These are phyloP conservation scores for Chrysanthemum seticuspe DNA, from an alignment of 129 eudicot genomes.

Conservation along the genomic window DNA sequence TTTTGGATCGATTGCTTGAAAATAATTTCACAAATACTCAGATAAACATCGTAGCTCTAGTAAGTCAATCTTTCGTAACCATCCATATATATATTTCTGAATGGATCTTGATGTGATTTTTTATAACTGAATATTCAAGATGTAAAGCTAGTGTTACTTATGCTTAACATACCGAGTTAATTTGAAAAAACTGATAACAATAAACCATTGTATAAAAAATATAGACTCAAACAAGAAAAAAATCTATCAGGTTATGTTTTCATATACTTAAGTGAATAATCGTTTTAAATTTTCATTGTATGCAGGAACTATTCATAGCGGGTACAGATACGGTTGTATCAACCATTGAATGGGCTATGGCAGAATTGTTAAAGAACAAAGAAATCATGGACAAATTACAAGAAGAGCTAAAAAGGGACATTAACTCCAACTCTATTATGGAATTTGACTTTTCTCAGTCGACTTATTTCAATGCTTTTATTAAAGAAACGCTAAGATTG, in stretches of 20 bases:
- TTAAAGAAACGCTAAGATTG: constrained; percentile 33
- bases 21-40: constrained; percentile 36
- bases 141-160: too few relatives aligned
- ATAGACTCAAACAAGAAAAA: not conserved
- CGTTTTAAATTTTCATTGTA: not conserved
- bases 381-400: constrained; percentile 20
- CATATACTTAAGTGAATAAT: not conserved
- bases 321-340: constrained; percentile 37
- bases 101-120: not conserved
- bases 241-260: not conserved
- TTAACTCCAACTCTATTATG: not conserved
- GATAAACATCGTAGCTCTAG: constrained; percentile 37
- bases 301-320: constrained; percentile 34
- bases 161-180: too few relatives aligned
- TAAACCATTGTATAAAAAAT: not conserved
- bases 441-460: constrained; percentile 15
- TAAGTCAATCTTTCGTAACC: not conserved
- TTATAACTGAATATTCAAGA: too few relatives aligned
- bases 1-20: constrained; percentile 41
- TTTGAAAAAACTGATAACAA: too few relatives aligned
- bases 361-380: constrained; percentile 32
- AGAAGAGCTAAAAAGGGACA: constrained; percentile 25
- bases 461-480: constrained; percentile 30
- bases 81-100: not conserved
- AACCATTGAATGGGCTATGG: constrained; percentile 40